phyloP scores from a whole-genome alignment of 2,329 filamentous ascomycete genomes.

The Trichoderma sp. region DNA sequence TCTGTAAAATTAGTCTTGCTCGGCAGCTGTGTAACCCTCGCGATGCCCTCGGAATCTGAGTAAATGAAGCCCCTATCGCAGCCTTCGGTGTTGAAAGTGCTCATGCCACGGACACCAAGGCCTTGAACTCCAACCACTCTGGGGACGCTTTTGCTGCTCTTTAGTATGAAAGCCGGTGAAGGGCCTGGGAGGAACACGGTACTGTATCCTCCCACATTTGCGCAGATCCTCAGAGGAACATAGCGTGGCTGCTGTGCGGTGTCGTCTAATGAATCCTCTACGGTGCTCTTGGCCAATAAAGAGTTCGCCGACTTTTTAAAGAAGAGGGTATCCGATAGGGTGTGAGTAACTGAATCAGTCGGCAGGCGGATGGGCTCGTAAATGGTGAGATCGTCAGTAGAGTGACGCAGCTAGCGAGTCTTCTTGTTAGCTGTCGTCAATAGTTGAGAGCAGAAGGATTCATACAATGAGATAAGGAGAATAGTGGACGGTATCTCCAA shows the following conservation, averaged over 20 bases:
- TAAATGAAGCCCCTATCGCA: constrained; percentile 86
- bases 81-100: constrained; percentile 73
- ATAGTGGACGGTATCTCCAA: constrained; percentile 73
- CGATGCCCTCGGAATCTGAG: constrained; percentile 71
- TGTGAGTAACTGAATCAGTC: constrained; percentile 41
- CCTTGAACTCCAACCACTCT: constrained; percentile 75
- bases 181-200: constrained; percentile 81
- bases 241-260: constrained; percentile 51
- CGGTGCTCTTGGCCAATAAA: constrained; percentile 62
- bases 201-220: constrained; percentile 75
- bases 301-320: constrained; percentile 78
- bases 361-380: constrained; percentile 76
- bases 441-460: neutral
- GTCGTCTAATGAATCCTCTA: constrained; percentile 56
- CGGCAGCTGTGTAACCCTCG: constrained; percentile 75
- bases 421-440: neutral
- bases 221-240: constrained; percentile 60
- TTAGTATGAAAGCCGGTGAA: constrained; percentile 81
- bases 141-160: constrained; percentile 76
- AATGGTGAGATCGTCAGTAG: constrained; percentile 79
- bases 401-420: constrained; percentile 67
- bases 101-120: constrained; percentile 69
- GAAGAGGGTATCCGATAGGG: constrained; percentile 62
- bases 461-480: constrained; percentile 82
- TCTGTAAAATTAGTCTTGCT: constrained; percentile 69